Conservation (phyloP, 441 rosid species). For the Corymbia calophylla region DNA sequence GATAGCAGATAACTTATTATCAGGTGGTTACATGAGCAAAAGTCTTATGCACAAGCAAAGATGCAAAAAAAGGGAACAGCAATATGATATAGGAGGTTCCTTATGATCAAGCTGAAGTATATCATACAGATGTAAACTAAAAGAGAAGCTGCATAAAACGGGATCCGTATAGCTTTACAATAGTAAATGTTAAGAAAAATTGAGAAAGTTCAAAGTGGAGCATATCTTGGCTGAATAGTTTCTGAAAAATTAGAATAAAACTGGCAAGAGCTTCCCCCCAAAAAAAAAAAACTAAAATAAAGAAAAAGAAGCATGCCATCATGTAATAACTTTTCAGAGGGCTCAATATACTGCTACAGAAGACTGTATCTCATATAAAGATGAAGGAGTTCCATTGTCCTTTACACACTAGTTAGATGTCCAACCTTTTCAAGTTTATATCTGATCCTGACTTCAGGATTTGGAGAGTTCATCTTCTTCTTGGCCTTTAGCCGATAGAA, state of each 20-base stretch:
- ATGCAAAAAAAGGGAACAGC: not conserved
- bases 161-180: not conserved
- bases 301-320: not conserved
- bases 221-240: not conserved
- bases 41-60: not conserved
- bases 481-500: slow-evolving; percentile 79
- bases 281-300: not conserved
- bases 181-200: not conserved
- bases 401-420: not conserved
- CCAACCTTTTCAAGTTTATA: slow-evolving; percentile 81
- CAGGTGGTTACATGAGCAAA: not conserved
- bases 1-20: not conserved
- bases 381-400: not conserved
- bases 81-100: not conserved
- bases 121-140: not conserved
- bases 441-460: slow-evolving; percentile 78
- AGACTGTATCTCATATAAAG: not conserved
- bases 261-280: not conserved
- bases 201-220: not conserved
- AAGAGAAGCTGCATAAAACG: not conserved
- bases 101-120: not conserved
- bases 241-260: not conserved
- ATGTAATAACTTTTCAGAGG: not conserved
- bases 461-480: slow-evolving; percentile 86
- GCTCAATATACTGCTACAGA: not conserved